Percentiles rank a stretch among this genome's conserved stretches.
Conservation (phyloP, 345 rosid species). For the Eucalyptus curtisii region DNA sequence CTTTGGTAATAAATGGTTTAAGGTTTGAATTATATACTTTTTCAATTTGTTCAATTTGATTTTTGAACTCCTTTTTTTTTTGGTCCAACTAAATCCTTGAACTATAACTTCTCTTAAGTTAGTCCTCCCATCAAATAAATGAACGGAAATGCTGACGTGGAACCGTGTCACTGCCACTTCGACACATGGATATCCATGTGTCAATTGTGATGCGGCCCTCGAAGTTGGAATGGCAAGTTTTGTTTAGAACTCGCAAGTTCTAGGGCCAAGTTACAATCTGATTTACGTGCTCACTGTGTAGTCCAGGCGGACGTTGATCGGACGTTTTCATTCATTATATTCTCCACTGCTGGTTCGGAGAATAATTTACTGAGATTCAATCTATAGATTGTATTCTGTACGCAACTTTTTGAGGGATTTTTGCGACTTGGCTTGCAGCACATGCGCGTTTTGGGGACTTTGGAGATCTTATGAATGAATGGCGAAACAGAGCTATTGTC, state of each 20-base stretch:
- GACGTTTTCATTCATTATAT: neutral
- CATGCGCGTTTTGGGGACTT: neutral
- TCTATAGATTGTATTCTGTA: neutral
- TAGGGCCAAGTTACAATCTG: neutral
- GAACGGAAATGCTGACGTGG: neutral
- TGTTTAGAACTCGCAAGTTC: neutral
- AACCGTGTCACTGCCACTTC: neutral
- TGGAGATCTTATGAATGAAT: no score
- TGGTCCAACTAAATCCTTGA: neutral
- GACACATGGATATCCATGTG: neutral
- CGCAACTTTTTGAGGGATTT: neutral
- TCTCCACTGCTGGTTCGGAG: no score
- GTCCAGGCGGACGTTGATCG: neutral
- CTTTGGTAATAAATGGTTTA: neutral
- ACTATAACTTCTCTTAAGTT: neutral
- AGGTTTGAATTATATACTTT: no score
- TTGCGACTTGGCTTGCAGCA: neutral
- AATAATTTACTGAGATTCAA: neutral
- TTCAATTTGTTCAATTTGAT: no score
- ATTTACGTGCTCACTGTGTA: neutral
- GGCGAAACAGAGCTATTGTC: no score
- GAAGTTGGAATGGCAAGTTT: neutral
- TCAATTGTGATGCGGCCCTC: neutral
- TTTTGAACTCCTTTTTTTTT: no score
- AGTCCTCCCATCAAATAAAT: neutral